Evolutionary conservation across 164 flowering plant species (phyloP).

Genomic region (Cinnamomum chago): DNA sequence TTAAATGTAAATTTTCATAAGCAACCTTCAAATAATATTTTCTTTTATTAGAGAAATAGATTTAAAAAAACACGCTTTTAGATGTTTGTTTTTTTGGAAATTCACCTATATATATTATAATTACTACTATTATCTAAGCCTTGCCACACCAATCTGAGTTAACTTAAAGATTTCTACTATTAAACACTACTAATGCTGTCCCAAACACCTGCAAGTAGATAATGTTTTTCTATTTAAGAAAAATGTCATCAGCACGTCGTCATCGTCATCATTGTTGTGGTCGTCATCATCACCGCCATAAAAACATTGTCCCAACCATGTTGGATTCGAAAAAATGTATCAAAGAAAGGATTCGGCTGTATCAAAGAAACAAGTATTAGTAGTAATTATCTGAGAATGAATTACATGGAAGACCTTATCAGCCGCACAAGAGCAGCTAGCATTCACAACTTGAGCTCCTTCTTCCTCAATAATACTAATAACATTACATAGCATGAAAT

Average conservation of each 20-base stretch:
- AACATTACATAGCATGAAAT: conserved; percentile 38
- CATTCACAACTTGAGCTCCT: conserved; percentile 48
- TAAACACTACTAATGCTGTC: not conserved
- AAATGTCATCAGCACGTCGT: not conserved
- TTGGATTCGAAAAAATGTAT: too few species aligned
- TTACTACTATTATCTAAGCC: too few species aligned
- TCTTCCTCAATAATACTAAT: conserved; percentile 40
- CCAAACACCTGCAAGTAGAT: not conserved
- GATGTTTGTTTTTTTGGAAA: not conserved
- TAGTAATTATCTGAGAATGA: conserved; percentile 40
- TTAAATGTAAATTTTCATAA: not conserved
- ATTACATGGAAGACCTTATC: conserved; percentile 35
- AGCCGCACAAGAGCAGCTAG: conserved; percentile 27
- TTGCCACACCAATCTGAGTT: too few species aligned
- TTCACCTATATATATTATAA: not conserved
- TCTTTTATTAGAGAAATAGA: too few species aligned
- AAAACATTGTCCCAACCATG: not conserved
- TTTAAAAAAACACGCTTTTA: too few species aligned
- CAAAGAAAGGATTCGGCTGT: too few species aligned
- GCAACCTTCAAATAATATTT: not conserved
- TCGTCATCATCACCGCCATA: conserved; percentile 16
- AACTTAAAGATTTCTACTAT: too few species aligned
- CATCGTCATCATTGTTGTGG: not conserved
- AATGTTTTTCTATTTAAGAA: not conserved
- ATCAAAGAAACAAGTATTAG: not conserved